These are phyloP conservation scores for Colletotrichum incanum DNA, from an alignment of 2,329 filamentous ascomycete genomes.

Conservation along the genomic window DNA sequence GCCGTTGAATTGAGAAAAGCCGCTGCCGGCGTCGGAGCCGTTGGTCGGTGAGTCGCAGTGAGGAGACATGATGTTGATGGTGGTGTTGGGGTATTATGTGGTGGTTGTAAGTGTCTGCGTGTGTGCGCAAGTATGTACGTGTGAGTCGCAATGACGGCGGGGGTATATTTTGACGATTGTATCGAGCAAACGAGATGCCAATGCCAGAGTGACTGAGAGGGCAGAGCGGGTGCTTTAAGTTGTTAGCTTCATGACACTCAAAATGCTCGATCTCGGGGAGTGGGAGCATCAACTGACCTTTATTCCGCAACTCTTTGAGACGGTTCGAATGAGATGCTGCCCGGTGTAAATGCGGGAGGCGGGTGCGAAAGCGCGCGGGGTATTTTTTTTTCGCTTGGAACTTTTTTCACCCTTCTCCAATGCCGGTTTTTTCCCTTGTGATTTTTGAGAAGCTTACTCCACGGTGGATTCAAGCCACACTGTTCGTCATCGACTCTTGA, in stretches of 20 bases:
- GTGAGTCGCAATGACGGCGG: conserved; percentile 26
- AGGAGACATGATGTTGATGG: conserved; percentile 52
- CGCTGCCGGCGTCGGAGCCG: conserved; percentile 43
- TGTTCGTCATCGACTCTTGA: conserved; percentile 40
- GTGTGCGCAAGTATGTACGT: not conserved
- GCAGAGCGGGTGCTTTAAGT: conserved; percentile 37
- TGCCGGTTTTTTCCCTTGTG: conserved; percentile 27
- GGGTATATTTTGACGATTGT: conserved; percentile 17
- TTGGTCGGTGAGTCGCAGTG: conserved; percentile 53
- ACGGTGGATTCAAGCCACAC: conserved; percentile 36
- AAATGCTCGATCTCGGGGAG: conserved; percentile 24
- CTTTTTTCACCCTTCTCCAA: conserved; percentile 3
- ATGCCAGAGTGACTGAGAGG: conserved; percentile 19
- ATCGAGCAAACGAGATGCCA: conserved; percentile 25
- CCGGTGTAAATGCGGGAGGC: conserved; percentile 36
- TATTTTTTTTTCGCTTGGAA: conserved; percentile 2
- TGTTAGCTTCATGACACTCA: conserved; percentile 29
- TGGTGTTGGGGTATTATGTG: conserved; percentile 15
- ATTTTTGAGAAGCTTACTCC: conserved; percentile 9
- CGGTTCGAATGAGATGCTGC: conserved; percentile 25
- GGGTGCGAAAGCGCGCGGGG: conserved; percentile 38
- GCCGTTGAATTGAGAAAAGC: conserved; percentile 38
- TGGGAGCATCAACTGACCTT: conserved; percentile 42
- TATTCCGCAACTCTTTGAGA: conserved; percentile 23
- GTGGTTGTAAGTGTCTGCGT: conserved; percentile 13